phyloP scores from a whole-genome alignment of 495 filamentous ascomycete genomes.

The Hyaloscypha variabilis region DNA sequence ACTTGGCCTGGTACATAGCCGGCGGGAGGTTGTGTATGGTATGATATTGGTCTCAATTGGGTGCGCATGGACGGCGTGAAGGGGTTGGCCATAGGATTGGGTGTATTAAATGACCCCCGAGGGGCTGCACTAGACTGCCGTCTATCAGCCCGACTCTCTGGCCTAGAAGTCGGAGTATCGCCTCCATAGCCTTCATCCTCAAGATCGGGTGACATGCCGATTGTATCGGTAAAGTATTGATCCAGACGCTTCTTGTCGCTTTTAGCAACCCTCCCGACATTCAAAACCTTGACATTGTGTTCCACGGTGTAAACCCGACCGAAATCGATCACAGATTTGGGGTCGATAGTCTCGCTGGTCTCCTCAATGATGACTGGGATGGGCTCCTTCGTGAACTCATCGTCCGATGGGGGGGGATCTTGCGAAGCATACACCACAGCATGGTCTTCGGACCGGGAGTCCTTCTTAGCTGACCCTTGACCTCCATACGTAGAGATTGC shows the following conservation, averaged over 20 bases:
- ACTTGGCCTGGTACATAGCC: too few relatives aligned
- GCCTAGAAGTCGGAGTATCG: too few relatives aligned
- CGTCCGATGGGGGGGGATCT: background rate
- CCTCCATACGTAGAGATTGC: slow-evolving; percentile 14
- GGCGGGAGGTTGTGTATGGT: too few relatives aligned
- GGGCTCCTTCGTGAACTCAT: background rate
- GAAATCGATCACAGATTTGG: slow-evolving; percentile 11
- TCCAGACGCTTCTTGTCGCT: background rate
- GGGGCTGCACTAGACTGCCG: too few relatives aligned
- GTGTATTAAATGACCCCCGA: too few relatives aligned
- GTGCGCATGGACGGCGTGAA: too few relatives aligned
- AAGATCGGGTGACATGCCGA: background rate
- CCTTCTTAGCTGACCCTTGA: slow-evolving; percentile 9
- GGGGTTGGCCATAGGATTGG: too few relatives aligned
- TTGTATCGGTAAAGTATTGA: background rate
- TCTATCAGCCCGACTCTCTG: too few relatives aligned
- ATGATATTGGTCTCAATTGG: too few relatives aligned
- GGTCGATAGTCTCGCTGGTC: slow-evolving; percentile 5
- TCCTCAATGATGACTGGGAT: background rate
- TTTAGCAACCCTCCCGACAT: background rate
- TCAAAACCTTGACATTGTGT: slow-evolving; percentile 13
- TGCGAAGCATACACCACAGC: background rate
- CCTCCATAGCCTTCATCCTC: too few relatives aligned
- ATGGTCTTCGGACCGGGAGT: background rate
- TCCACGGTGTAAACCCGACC: slow-evolving; percentile 23